Percentiles rank a stretch among this genome's conserved stretches.
Conservation (phyloP, 768 basidiomycete species). For the Agaricus sinodeliciosus region DNA sequence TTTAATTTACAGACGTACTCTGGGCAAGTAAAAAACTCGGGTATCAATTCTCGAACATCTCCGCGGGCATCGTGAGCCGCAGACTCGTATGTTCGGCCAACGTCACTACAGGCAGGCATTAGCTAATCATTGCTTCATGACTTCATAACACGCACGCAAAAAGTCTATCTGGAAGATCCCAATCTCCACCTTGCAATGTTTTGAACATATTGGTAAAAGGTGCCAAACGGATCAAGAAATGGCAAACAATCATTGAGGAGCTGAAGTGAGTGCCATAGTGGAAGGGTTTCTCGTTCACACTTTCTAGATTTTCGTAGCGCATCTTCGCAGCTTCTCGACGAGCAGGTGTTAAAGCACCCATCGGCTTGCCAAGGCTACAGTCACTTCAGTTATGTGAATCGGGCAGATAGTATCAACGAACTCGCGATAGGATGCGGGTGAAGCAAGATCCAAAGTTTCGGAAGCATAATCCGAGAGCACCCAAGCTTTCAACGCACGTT, state of each 20-base stretch:
- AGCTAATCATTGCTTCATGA: not conserved
- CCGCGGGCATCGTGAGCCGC: conserved; percentile 83
- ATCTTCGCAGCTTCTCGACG: conserved; percentile 70
- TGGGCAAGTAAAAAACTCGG: conserved; percentile 81
- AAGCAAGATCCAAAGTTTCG: conserved; percentile 53
- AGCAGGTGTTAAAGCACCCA: conserved; percentile 80
- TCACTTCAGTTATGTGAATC: not conserved
- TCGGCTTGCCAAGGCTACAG: conserved; percentile 71
- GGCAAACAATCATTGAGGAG: conserved; percentile 96
- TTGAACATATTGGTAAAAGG: conserved; percentile 97
- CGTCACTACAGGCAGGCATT: conserved; percentile 40
- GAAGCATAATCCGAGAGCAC: conserved; percentile 83
- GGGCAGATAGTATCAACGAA: conserved; percentile 27
- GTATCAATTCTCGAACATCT: conserved; percentile 90
- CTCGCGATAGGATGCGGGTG: conserved; percentile 66
- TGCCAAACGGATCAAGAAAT: conserved; percentile 83
- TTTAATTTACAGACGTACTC: conserved; percentile 41
- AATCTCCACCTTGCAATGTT: conserved; percentile 88
- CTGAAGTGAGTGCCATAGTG: conserved; percentile 95
- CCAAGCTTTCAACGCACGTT: conserved; percentile 55
- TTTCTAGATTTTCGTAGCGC: conserved; percentile 67
- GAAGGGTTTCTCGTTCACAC: conserved; percentile 84
- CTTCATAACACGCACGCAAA: conserved; percentile 44
- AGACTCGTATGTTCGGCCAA: conserved; percentile 77
- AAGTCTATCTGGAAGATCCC: conserved; percentile 86